These are phyloP conservation scores for Candida loeiensis DNA, from an alignment of 805 yeast genomes.

Conservation along the genomic window DNA sequence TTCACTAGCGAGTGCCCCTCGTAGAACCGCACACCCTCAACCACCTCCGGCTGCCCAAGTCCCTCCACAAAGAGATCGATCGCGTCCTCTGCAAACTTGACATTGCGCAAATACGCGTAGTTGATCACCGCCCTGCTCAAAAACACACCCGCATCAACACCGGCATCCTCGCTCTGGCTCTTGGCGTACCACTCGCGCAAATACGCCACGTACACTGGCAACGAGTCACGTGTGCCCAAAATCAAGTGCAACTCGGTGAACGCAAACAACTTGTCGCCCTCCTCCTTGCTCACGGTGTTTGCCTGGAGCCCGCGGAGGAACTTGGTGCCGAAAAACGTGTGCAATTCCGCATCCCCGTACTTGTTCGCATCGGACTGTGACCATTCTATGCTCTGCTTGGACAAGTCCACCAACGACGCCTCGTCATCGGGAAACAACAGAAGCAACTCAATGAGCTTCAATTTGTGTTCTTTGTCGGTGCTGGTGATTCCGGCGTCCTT, in stretches of 20 bases:
- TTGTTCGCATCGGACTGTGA: conserved; percentile 44
- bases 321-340: conserved; percentile 69
- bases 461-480: conserved; percentile 37
- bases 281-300: conserved; percentile 15
- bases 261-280: conserved; percentile 43
- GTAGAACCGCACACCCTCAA: conserved; percentile 32
- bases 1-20: conserved; percentile 49
- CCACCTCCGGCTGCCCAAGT: conserved; percentile 12
- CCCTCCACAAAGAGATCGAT: conserved; percentile 20
- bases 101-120: conserved; percentile 64
- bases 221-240: conserved; percentile 57
- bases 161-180: conserved; percentile 16
- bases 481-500: conserved; percentile 45
- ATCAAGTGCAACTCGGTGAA: conserved; percentile 74
- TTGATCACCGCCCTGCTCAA: conserved; percentile 65
- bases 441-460: conserved; percentile 46
- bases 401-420: conserved; percentile 56
- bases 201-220: conserved; percentile 40
- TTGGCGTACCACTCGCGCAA: conserved; percentile 40
- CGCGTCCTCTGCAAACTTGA: conserved; percentile 51
- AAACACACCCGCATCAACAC: conserved; percentile 34
- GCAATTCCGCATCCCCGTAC: conserved; percentile 74
- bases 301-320: conserved; percentile 40
- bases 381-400: conserved; percentile 68
- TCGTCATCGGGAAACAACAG: conserved; percentile 42